A percentile compares a stretch with the other conserved stretches of the same genome.
These are phyloP conservation scores for Papiliotrema nemorosa DNA, from an alignment of 1,284 basidiomycete genomes.

Conservation along the genomic window DNA sequence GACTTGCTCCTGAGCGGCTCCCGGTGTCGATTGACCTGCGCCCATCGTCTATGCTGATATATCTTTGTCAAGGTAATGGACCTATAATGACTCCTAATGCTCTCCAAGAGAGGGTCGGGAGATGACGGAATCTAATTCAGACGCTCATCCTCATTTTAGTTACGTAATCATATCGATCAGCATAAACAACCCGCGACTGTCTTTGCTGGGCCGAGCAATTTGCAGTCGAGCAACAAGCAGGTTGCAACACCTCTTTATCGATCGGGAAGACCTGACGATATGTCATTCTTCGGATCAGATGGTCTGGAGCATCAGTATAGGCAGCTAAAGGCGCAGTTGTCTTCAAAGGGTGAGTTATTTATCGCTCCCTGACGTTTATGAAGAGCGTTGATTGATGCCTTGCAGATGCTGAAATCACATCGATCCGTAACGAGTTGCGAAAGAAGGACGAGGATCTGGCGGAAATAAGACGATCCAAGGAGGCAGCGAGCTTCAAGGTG, in stretches of 20 bases:
- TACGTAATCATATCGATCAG: too few species aligned
- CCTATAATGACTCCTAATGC: too few species aligned
- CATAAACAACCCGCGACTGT: too few species aligned
- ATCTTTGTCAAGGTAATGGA: too few species aligned
- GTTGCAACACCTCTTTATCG: too few species aligned
- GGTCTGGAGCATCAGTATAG: conserved; percentile 39
- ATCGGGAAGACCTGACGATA: too few species aligned
- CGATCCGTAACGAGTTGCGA: conserved; percentile 37
- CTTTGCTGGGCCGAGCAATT: too few species aligned
- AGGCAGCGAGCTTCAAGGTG: conserved; percentile 39
- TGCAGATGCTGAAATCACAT: conserved; percentile 38
- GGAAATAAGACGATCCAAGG: conserved; percentile 26
- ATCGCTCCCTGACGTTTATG: not conserved
- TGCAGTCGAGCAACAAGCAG: too few species aligned
- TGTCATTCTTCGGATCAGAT: conserved; percentile 45
- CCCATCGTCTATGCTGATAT: conserved; percentile 27
- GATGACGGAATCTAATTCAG: too few species aligned
- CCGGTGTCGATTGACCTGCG: conserved; percentile 37
- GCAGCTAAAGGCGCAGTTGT: conserved; percentile 39
- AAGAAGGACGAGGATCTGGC: conserved; percentile 32
- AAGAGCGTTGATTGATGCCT: not conserved
- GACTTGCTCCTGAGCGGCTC: conserved; percentile 42
- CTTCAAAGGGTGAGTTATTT: conserved; percentile 35
- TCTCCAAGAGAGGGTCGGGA: too few species aligned
- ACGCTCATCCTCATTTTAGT: too few species aligned